Evolutionary conservation across 805 yeast species (phyloP), one percentile per base, ranked within the genome.

Genomic region (Monosporozyma solicola): DNA sequence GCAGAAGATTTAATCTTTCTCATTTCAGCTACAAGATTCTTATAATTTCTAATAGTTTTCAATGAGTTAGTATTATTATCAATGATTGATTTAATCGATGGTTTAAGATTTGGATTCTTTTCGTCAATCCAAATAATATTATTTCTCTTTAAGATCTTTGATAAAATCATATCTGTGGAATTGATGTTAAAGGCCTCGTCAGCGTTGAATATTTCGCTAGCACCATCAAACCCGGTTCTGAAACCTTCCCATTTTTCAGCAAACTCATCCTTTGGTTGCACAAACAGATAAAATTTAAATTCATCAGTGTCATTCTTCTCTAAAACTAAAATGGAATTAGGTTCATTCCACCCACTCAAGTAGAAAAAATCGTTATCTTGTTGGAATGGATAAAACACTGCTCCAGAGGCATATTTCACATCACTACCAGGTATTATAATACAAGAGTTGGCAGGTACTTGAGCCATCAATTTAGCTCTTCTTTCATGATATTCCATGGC

Each of bases 161-260:
- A 32, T 41, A 52, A 50, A 31, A 53, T 11, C 2, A 31, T 25
- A 20, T 51, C 47, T 1, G n/a, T 11, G 5, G 50, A 51, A 16
- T 32, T 50, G 9, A 55, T 52, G n/a, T 80, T 79, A 41, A 77
- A 77, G 6, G 87, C 82, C 50, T 76, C 76, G 68, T 90, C 97
- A 3, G 96, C 96, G 65, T 92, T 94, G 72, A 94, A 94, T 47
- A 83, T 80, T 49, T 89, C 92, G 43, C 70, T 71, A 0, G 85
- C 96, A 15, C 95, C 96, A 48, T 83, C 80, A 3, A 83, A 76
- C 1, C 99, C 99, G 16, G 95, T 85, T 60, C 95, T 79, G 46
- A 80, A 84, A 11, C 99, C 99, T 61, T 92, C 97, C 99, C 99
- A 94, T 57, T 85, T 80, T 69, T 94, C 99, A 24, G 79, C 80